phyloP scores from a whole-genome alignment of 2,329 filamentous ascomycete genomes.

The Calonectria multiphialidica region DNA sequence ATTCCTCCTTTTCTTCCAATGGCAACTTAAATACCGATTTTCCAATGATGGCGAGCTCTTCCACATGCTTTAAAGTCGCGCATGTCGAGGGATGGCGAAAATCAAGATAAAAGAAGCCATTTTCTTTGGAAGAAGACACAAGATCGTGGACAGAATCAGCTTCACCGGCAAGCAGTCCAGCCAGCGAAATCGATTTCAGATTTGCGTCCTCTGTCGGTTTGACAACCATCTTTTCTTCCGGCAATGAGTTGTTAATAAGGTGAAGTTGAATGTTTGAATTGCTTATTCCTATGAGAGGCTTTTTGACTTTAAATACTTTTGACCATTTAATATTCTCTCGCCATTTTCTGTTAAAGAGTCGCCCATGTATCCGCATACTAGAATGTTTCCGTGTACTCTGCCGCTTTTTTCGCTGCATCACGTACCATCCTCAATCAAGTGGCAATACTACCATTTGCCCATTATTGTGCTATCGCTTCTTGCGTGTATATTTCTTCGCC shows the following conservation, averaged over 20 bases:
- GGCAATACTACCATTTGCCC: neutral
- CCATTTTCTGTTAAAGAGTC: neutral
- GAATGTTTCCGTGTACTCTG: neutral
- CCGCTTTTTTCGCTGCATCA: neutral
- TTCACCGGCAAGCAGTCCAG: neutral
- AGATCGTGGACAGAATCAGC: neutral
- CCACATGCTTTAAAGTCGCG: neutral
- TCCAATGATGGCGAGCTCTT: neutral
- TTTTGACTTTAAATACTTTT: neutral
- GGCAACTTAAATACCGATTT: neutral
- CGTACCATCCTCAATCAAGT: neutral
- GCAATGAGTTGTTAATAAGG: neutral
- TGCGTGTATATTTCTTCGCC: neutral
- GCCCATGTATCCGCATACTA: neutral
- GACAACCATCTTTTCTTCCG: neutral
- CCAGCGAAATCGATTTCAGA: neutral
- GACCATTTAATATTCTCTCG: neutral
- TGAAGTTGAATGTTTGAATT: neutral
- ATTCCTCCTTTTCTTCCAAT: neutral
- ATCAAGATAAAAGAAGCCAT: neutral
- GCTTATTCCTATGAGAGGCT: neutral
- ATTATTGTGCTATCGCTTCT: neutral
- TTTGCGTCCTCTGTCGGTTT: neutral
- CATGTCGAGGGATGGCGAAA: neutral
- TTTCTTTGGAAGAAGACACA: neutral